Evolutionary conservation across 371 early-diverging fungal genomes (phyloP).

Genomic region (Saksenaea vasiformis): DNA sequence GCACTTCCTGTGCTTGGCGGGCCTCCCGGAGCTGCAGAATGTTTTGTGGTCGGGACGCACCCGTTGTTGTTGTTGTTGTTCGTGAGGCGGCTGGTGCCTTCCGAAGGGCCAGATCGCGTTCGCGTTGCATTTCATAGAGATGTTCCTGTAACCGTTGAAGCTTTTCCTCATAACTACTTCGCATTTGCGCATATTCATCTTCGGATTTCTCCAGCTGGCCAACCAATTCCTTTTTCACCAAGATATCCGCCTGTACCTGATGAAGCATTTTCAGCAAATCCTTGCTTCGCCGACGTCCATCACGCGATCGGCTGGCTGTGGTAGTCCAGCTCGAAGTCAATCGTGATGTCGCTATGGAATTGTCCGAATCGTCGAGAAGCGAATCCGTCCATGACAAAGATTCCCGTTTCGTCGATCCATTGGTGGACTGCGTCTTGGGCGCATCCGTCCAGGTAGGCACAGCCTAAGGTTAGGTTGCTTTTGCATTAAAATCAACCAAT

Average conservation of each 20-base stretch:
- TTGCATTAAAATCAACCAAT: too few species aligned
- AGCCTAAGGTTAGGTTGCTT: constrained; percentile 20
- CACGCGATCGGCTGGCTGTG: neutral
- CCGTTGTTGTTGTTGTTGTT: constrained; percentile 1
- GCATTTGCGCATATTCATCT: constrained; percentile 57
- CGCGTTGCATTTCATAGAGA: constrained; percentile 53
- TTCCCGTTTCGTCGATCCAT: constrained; percentile 28
- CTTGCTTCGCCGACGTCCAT: constrained; percentile 26
- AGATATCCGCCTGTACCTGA: constrained; percentile 69
- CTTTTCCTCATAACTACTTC: constrained; percentile 66
- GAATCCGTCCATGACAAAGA: constrained; percentile 45
- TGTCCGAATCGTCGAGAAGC: constrained; percentile 46
- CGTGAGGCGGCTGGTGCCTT: constrained; percentile 3
- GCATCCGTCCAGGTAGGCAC: constrained; percentile 50
- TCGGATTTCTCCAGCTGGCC: constrained; percentile 58
- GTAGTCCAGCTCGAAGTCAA: constrained; percentile 17
- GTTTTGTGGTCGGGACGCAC: neutral
- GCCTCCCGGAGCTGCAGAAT: constrained; percentile 30
- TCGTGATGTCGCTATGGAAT: constrained; percentile 35
- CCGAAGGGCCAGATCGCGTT: constrained; percentile 53
- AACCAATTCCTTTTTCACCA: constrained; percentile 59
- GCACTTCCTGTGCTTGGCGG: constrained; percentile 33
- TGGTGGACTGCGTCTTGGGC: constrained; percentile 20
- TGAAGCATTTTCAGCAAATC: constrained; percentile 53
- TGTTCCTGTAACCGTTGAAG: constrained; percentile 59